These are phyloP conservation scores for Sordariomycetes sp. DNA, from an alignment of 2,329 filamentous ascomycete genomes.

Conservation along the genomic window DNA sequence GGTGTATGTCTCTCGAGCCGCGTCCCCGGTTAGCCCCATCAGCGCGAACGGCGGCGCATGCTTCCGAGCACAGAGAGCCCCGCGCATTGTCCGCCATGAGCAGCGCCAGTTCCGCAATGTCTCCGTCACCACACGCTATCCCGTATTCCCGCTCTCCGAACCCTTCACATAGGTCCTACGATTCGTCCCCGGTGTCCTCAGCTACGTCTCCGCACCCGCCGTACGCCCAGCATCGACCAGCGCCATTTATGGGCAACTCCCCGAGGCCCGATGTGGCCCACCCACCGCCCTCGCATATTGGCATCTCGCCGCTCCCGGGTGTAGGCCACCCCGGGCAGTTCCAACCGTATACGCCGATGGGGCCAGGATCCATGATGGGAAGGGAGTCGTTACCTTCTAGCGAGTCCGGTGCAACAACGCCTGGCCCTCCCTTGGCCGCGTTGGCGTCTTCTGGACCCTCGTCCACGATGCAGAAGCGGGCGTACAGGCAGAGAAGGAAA, in stretches of 20 bases:
- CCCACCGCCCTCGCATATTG: constrained; percentile 33
- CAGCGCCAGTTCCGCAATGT: background rate
- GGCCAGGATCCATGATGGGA: constrained; percentile 37
- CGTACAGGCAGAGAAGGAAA: constrained; percentile 89
- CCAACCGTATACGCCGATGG: constrained; percentile 42
- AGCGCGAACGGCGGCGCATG: background rate
- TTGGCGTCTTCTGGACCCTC: constrained; percentile 22
- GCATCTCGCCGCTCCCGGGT: constrained; percentile 13
- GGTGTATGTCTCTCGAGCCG: background rate
- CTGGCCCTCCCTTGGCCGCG: constrained; percentile 29
- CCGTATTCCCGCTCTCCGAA: background rate
- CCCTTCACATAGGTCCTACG: background rate
- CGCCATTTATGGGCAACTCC: background rate
- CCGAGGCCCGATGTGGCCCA: background rate
- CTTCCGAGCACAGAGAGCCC: background rate
- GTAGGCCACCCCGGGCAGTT: constrained; percentile 23
- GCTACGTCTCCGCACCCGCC: background rate
- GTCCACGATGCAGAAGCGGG: constrained; percentile 61
- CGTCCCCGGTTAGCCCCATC: background rate
- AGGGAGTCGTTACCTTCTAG: constrained; percentile 50
- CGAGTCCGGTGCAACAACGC: constrained; percentile 46
- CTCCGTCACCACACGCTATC: background rate
- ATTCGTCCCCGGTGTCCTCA: background rate
- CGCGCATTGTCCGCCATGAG: background rate
- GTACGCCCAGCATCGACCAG: background rate